Conservation (phyloP, 768 basidiomycete species). For the Chalciporus chontae region DNA sequence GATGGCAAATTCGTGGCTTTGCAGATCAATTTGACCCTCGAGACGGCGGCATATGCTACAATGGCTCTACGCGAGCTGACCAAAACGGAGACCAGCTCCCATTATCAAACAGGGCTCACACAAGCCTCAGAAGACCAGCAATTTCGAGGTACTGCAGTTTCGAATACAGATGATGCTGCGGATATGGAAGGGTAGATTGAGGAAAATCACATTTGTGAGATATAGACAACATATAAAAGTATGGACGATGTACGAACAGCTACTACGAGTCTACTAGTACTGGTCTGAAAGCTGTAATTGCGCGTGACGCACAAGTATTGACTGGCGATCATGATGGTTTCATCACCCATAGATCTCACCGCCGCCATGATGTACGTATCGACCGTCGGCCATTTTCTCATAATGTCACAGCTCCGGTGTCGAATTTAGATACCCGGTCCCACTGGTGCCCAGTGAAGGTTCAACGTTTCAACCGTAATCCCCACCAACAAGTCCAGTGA, state of each 20-base stretch:
- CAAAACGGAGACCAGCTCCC: slow-evolving; percentile 92
- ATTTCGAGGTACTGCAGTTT: slow-evolving; percentile 52
- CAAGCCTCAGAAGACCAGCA: slow-evolving; percentile 78
- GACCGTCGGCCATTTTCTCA: too few relatives aligned
- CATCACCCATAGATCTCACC: too few relatives aligned
- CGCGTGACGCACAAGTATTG: too few relatives aligned
- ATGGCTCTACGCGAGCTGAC: slow-evolving; percentile 97
- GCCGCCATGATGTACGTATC: too few relatives aligned
- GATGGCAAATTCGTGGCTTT: slow-evolving; percentile 86
- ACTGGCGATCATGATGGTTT: too few relatives aligned
- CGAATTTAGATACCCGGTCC: not conserved
- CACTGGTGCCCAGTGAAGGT: not conserved
- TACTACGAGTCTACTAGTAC: too few relatives aligned
- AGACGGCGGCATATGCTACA: slow-evolving; percentile 93
- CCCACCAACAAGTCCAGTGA: not conserved
- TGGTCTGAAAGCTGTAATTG: too few relatives aligned
- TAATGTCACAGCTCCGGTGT: not conserved
- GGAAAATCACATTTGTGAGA: not conserved
- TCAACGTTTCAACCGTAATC: not conserved
- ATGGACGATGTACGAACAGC: not conserved
- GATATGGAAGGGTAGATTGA: slow-evolving; percentile 6
- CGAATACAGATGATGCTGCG: slow-evolving; percentile 17
- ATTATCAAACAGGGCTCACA: slow-evolving; percentile 81
- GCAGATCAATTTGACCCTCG: slow-evolving; percentile 80
- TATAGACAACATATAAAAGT: not conserved